These are phyloP conservation scores for Fomes fomentarius DNA, from an alignment of 1,284 basidiomycete genomes.

Conservation along the genomic window DNA sequence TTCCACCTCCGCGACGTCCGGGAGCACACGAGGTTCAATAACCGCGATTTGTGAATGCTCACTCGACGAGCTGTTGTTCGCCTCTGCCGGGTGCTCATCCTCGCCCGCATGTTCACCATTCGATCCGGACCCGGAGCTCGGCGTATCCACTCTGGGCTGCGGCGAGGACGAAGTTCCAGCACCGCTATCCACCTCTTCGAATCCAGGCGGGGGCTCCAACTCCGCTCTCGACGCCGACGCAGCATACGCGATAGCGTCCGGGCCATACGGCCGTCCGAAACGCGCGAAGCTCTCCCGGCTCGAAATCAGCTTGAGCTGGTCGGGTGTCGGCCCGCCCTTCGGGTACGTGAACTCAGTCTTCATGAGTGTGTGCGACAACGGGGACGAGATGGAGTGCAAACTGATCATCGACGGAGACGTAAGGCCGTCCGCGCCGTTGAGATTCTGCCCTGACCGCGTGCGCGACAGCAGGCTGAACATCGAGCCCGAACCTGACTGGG, in stretches of 20 bases:
- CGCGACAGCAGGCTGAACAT: conserved; percentile 34
- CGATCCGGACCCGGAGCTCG: conserved; percentile 3
- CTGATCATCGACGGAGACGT: conserved; percentile 48
- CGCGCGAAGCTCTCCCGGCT: conserved; percentile 47
- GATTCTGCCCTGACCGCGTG: conserved; percentile 32
- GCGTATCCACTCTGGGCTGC: background rate
- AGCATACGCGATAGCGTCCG: conserved; percentile 47
- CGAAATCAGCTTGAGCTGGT: conserved; percentile 54
- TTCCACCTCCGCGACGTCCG: conserved; percentile 1
- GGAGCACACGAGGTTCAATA: background rate
- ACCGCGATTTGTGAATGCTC: background rate
- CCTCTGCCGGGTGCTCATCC: background rate
- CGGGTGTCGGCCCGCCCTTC: conserved; percentile 50
- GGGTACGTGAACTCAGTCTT: conserved; percentile 55
- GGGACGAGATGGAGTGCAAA: conserved; percentile 50
- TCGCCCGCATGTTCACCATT: background rate
- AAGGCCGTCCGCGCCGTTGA: conserved; percentile 27
- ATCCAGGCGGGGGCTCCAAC: conserved; percentile 41
- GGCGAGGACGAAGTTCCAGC: background rate
- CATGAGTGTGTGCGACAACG: conserved; percentile 51
- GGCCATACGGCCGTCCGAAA: conserved; percentile 56
- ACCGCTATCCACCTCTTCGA: conserved; percentile 30
- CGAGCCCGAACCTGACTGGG: conserved; percentile 42
- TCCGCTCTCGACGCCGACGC: conserved; percentile 39
- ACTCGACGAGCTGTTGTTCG: background rate